Evolutionary conservation across 768 basidiomycete genomes (phyloP), one percentile per base, ranked within the genome.

Genomic region (Tremella mesenterica): DNA sequence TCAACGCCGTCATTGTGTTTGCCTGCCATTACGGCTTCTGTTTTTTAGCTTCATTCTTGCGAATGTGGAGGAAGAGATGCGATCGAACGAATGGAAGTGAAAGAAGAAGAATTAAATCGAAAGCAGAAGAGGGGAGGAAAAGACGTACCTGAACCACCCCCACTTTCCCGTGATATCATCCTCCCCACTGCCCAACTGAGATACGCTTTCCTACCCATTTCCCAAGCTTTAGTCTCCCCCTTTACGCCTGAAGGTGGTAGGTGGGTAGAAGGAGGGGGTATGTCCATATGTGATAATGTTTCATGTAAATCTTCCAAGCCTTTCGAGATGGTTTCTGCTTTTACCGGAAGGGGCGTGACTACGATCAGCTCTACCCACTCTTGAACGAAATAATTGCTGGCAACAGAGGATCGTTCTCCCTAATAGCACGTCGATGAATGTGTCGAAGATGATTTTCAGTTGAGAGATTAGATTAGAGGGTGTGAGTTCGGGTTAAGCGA

Each of bases 171-270:
- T n/a, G n/a, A 46, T 12, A 52, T 33, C 39, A 58, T 55, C 48
- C 44, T 51, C 21, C 49, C 53, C 14, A 82, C 75, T 0, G 84
- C 86, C 88, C 88, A 91, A 54, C 82, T 81, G 4, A 84, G 66
- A 69, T 90, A 91, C 4, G 85, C 87, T 1, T 79, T 77, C 66
- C 80, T 80, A 69, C 79, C 82, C 31, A 81, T 80, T 73, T 89
- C 86, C 87, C 88, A 90, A 9, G 79, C 79, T 34, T 86, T 86
- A 0, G 85, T 82, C 0, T 82, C 80, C 53, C 82, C 80, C 3
- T 3, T 66, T 57, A 16, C n/a, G 60, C 23, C 27, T 61, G 64
- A 23, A 70, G 70, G 43, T 43, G 29, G 76, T 63, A 21, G 77
- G 70, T 38, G 79, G 73, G 1, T 75, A 63, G 2, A 43, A 18